Base-by-base conservation (phyloP, 371 early-diverging fungal species). In the Batrachochytrium dendrobatidis region DNA sequence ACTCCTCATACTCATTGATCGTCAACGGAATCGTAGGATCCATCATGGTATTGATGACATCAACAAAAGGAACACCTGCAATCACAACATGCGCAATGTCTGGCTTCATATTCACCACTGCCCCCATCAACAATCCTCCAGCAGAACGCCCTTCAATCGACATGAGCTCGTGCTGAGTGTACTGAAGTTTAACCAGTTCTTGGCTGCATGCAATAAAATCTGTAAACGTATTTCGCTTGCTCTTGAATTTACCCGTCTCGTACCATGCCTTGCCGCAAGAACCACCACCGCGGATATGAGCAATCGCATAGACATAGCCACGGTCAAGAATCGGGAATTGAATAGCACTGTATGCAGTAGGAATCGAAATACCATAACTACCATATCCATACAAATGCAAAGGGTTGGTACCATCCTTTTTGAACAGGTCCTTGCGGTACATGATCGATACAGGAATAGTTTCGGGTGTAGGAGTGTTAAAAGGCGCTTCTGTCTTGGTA, bases 21-120 rank as follows among this genome's bases (percentile, higher is more conserved):
- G 77, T 77, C 35, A 74, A 48, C 1, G 77, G 77, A 34, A 77
- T 72, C 15, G 53, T 61, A 18, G 50, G 50, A 56, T 76, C 76
- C 70, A 72, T 72, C 75, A 72, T 63, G 28, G 77, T 76, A 58
- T 71, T 72, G 60, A 76, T 66, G 7, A 77, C 75, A 62, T 77
- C 78, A 10, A 77, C 78, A 54, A 77, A 77, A 3, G 78, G 78
- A 18, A 77, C 78, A 3, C 69, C 69, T 20, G 75, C 71, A 50
- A 72, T 60, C 17, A 71, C 75, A 32, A 60, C 60, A n/a, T 55
- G 24, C 7, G 62, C 58, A 32, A 75, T 24, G 54, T 75, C 69
- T 25, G 77, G 75, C 30, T 60, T 30, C 46, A 68, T 18, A 53
- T 77, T 77, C 25, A 77, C 29, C 30, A 66, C 66, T 8, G 77